Conservation (phyloP, 306 rosid species). For the Dicorynia guianensis region DNA sequence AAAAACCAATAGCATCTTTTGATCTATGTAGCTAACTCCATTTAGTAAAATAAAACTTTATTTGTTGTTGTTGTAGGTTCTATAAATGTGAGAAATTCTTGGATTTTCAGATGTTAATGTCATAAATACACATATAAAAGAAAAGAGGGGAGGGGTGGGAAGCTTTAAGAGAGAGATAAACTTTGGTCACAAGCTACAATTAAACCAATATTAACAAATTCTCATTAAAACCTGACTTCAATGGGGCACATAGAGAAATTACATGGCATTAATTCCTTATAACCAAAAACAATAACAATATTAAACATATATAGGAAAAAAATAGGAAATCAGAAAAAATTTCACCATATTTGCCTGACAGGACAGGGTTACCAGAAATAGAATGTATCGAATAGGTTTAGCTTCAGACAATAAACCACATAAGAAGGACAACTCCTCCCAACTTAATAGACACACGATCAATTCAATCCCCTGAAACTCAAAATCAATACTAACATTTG, state of each 20-base stretch:
- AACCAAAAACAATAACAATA: too few relatives aligned
- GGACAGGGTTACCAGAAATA: neutral
- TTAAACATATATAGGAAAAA: neutral
- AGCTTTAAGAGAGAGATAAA: neutral
- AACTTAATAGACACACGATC: neutral
- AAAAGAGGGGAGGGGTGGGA: too few relatives aligned
- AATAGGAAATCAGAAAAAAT: neutral
- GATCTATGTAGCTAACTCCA: too few relatives aligned
- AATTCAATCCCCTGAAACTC: conserved; percentile 20
- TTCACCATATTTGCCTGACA: conserved; percentile 7
- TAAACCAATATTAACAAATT: neutral
- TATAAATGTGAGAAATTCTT: too few relatives aligned
- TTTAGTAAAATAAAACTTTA: too few relatives aligned
- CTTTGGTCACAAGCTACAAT: neutral
- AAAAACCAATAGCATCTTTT: too few relatives aligned
- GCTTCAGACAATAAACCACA: conserved; percentile 5
- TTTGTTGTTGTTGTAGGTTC: too few relatives aligned
- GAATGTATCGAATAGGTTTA: neutral
- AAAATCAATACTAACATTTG: neutral
- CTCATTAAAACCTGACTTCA: neutral
- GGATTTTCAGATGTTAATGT: neutral
- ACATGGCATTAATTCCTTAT: too few relatives aligned
- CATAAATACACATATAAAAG: neutral
- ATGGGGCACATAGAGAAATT: neutral
- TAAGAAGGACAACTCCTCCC: conserved; percentile 10